phyloP scores from a whole-genome alignment of 1,284 basidiomycete genomes.

The Ceratobasidium papillatum region DNA sequence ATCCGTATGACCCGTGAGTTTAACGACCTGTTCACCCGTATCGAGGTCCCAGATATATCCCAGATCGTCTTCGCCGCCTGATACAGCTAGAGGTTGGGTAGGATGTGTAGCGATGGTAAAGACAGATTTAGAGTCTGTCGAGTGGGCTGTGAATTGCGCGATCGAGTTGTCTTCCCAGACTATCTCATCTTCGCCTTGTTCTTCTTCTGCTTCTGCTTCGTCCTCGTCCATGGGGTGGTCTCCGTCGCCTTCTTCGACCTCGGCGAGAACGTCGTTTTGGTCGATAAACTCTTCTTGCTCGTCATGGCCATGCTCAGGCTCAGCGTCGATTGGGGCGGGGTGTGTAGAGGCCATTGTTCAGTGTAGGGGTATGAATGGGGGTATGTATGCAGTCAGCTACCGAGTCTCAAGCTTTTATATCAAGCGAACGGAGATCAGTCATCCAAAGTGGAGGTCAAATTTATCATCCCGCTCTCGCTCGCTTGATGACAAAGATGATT shows the following conservation, averaged over 20 bases:
- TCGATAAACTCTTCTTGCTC: slow-evolving; percentile 50
- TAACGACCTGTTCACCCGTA: slow-evolving; percentile 81
- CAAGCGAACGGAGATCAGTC: slow-evolving; percentile 19
- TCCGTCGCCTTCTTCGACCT: slow-evolving; percentile 73
- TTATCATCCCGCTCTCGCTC: neutral
- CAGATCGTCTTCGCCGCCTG: slow-evolving; percentile 94
- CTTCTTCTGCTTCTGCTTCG: slow-evolving; percentile 50
- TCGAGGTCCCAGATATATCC: slow-evolving; percentile 95
- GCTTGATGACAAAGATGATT: slow-evolving; percentile 6
- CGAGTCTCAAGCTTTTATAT: slow-evolving; percentile 16
- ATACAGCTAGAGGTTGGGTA: slow-evolving; percentile 82
- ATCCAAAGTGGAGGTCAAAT: slow-evolving; percentile 38
- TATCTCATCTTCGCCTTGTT: slow-evolving; percentile 56
- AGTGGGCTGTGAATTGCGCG: slow-evolving; percentile 70
- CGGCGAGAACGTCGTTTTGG: slow-evolving; percentile 51
- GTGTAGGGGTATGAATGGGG: neutral
- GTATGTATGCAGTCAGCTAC: slow-evolving; percentile 16
- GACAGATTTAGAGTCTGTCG: slow-evolving; percentile 65
- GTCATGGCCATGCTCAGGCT: slow-evolving; percentile 47
- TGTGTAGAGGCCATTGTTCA: slow-evolving; percentile 45
- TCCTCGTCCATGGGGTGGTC: slow-evolving; percentile 77
- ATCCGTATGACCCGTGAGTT: slow-evolving; percentile 91
- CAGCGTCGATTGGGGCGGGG: slow-evolving; percentile 68
- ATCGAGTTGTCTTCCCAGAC: slow-evolving; percentile 70
- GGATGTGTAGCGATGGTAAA: slow-evolving; percentile 90